Base-by-base conservation (phyloP, 192 early-diverging fungal species). In the Linnemannia elongata region DNA sequence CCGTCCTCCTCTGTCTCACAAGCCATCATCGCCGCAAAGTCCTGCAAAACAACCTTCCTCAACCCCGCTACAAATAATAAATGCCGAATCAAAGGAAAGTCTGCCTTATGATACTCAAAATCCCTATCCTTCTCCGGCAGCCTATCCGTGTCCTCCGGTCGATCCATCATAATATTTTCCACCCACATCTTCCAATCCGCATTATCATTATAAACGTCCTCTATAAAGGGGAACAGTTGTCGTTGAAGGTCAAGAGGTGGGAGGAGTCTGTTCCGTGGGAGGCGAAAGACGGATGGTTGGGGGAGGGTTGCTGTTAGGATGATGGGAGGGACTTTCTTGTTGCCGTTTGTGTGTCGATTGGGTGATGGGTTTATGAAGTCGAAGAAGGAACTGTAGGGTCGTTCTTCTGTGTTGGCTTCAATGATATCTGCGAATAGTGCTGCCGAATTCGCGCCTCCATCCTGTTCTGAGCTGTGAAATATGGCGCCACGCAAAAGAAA, bases 101-200 rank as follows among this genome's bases (percentile, higher is more conserved):
- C 60, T 30, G 12, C 6, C 1, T 30, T 63, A 27, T 13, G 15
- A 9, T 63, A 63, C 27, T 30, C 27, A 13, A 30, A 2, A 27
- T 63, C 60, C 12, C 4, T n/a, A 13, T 63, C 60, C 27, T 30
- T 13, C 1, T 63, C 27, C 30, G 27, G 30, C 10, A 27, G n/a
- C 27, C 60, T 27, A 9, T 63, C 30, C 5, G 60, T 30, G 27
- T 6, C 10, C 9, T 63, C 60, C 1, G 60, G 60, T 63, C 71
- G 45, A 42, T 79, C 78, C 38, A 79, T 52, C 78, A 79, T 79
- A 17, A 79, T 72, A 15, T 79, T 79, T 17, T 79, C 78, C 5
- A 79, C 49, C 70, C 69, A 73, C n/a, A 30, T 13, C 8, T 42
- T 41, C 78, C 78, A 79, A 47, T 79, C 78, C 1, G 35, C 33